phyloP scores from a whole-genome alignment of 495 filamentous ascomycete genomes.

The Pyronema omphalodes region DNA sequence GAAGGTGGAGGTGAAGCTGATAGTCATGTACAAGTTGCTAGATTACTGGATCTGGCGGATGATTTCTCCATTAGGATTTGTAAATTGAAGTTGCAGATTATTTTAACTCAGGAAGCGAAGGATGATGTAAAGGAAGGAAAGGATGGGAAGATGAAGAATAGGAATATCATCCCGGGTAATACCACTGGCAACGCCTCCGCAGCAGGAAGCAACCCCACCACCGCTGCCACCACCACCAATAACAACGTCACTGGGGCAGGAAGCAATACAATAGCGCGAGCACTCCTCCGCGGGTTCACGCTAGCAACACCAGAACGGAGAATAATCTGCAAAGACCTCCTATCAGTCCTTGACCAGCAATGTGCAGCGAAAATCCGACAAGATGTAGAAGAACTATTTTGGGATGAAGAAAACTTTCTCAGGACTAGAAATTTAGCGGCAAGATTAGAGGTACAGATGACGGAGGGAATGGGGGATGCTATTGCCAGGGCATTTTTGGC shows the following conservation, averaged over 20 bases:
- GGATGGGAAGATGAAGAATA: no score
- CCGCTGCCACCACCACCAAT: not conserved
- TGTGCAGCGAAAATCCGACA: not conserved
- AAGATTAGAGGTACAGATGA: slow-evolving; percentile 10
- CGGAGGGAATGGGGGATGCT: slow-evolving; percentile 18
- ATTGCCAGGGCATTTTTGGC: slow-evolving; percentile 21
- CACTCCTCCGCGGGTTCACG: slow-evolving; percentile 20
- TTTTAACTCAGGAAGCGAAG: slow-evolving; percentile 8
- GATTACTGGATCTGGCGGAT: slow-evolving; percentile 20
- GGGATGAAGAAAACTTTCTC: slow-evolving; percentile 16
- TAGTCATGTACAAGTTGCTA: slow-evolving; percentile 20
- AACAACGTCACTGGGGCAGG: no score
- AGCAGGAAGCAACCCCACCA: not conserved
- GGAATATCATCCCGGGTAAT: no score
- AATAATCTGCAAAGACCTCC: slow-evolving; percentile 20
- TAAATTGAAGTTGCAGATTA: slow-evolving; percentile 24
- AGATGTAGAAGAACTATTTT: slow-evolving; percentile 21
- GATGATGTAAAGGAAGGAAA: not conserved
- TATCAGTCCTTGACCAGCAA: not conserved
- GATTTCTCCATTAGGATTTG: slow-evolving; percentile 23
- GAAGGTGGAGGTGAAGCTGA: slow-evolving; percentile 15
- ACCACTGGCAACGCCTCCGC: no score
- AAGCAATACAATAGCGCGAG: slow-evolving; percentile 12
- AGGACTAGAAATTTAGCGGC: slow-evolving; percentile 9
- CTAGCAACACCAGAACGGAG: slow-evolving; percentile 17